Evolutionary conservation across 768 basidiomycete genomes (phyloP).

Genomic region (Trametes gibbosa): DNA sequence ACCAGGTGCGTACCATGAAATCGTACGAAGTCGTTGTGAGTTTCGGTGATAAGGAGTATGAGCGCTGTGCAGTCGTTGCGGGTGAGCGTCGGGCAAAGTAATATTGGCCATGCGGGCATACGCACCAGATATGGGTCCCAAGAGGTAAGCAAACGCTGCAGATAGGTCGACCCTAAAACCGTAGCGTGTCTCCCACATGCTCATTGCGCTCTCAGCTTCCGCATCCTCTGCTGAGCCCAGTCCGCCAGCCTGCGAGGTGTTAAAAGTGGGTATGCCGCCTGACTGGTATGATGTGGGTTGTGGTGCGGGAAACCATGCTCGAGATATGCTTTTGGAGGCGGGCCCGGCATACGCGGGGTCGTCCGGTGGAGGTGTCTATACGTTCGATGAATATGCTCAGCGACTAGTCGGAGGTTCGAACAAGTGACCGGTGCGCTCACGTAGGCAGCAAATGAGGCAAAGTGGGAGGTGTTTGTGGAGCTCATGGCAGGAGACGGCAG

Average conservation of each 20-base stretch:
- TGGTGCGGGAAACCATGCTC: constrained; percentile 48
- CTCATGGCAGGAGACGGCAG: constrained; percentile 24
- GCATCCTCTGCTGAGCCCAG: constrained; percentile 34
- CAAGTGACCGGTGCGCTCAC: constrained; percentile 34
- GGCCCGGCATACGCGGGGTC: constrained; percentile 35
- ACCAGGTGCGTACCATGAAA: constrained; percentile 59
- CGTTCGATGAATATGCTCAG: background rate
- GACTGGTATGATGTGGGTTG: constrained; percentile 61
- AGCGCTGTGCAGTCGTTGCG: constrained; percentile 43
- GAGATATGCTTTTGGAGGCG: constrained; percentile 26
- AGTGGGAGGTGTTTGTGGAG: constrained; percentile 32
- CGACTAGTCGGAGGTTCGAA: background rate
- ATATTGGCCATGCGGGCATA: background rate
- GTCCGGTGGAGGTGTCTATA: constrained; percentile 58
- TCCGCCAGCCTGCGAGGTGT: constrained; percentile 42
- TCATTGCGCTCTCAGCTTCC: constrained; percentile 43
- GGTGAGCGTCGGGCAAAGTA: too few relatives aligned
- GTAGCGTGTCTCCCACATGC: constrained; percentile 70
- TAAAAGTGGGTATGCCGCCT: constrained; percentile 60
- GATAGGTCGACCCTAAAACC: constrained; percentile 66
- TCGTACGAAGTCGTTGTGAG: constrained; percentile 71
- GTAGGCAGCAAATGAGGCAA: constrained; percentile 62
- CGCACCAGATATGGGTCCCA: constrained; percentile 74
- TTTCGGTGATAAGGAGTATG: constrained; percentile 66
- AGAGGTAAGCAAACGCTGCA: constrained; percentile 60